Percentiles rank a stretch among this genome's conserved stretches.
Evolutionary conservation across 1,139 yeast species (phyloP).

Genomic region (Taphrina populina): DNA sequence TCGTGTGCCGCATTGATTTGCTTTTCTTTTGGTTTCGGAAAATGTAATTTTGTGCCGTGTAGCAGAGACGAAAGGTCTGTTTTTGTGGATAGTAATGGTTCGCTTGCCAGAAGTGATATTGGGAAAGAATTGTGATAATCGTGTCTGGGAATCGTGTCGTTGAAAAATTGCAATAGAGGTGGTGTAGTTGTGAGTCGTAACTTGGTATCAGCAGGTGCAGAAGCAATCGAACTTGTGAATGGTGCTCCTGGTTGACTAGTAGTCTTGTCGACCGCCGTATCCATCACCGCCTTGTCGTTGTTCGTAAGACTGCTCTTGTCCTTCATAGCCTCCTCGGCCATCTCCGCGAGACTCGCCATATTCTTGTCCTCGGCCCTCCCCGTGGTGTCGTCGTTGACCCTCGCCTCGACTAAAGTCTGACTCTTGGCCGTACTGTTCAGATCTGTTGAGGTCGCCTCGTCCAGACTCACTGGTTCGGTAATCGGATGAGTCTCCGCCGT

Average conservation of each 20-base stretch:
- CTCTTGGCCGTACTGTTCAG: conserved; percentile 8
- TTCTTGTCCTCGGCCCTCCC: too few relatives aligned
- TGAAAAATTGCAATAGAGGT: background rate
- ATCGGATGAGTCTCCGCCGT: background rate
- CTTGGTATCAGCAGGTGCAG: background rate
- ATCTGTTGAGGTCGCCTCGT: too few relatives aligned
- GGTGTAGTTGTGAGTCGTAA: conserved; percentile 13
- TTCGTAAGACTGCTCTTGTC: background rate
- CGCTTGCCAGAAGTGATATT: background rate
- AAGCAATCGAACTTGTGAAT: background rate
- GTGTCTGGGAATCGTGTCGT: conserved; percentile 4
- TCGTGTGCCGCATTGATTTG: conserved; percentile 6
- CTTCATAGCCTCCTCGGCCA: background rate
- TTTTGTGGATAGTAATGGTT: background rate
- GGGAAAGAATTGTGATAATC: conserved; percentile 4
- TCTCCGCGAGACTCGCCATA: background rate
- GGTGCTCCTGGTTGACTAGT: background rate
- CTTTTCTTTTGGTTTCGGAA: background rate
- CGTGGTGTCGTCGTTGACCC: too few relatives aligned
- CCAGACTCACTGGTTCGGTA: too few relatives aligned
- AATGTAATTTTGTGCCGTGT: conserved; percentile 1
- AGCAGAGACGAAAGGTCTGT: background rate
- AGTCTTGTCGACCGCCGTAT: conserved; percentile 3
- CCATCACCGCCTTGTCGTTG: conserved; percentile 4
- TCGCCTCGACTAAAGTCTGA: background rate